Evolutionary conservation across 495 filamentous ascomycete genomes (phyloP), one percentile per base, ranked within the genome.

Genomic region (Mycothermus thermophilus): DNA sequence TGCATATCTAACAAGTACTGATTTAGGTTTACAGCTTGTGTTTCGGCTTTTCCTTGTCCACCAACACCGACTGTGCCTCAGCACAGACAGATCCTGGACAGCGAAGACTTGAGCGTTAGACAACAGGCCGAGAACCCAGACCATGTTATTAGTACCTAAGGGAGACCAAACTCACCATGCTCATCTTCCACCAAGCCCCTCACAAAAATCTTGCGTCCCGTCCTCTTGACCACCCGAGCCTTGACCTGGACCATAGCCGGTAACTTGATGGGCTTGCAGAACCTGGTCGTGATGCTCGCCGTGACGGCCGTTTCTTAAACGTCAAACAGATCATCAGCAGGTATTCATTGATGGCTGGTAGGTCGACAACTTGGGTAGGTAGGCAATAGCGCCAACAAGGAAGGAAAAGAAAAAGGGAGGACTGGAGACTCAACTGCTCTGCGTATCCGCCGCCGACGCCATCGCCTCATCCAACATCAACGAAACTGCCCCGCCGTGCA

Each of bases 401-500:
- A n/a, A n/a, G n/a, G n/a, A n/a, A n/a, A n/a, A n/a, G n/a, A n/a
- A n/a, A n/a, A n/a, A n/a, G n/a, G n/a, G n/a, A n/a, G n/a, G n/a
- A n/a, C n/a, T n/a, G n/a, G 19, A 39, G 14, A 13, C 35, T 35
- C 23, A 23, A 44, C 38, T 3, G 27, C 11, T 22, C 42, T 43
- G 44, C 25, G 35, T 45, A 28, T 43, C 35, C 4, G 45, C 45
- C 24, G 45, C 45, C 1, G 42, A 38, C 9, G 37, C 36, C 48
- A 52, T 48, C 2, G 42, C 29, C 32, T 52, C 48, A 30, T 52
- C 48, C 42, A 52, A 27, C 31, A 52, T 11, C 27, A 44, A 35
- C 16, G 24, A 32, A 31, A 44, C 20, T 33, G 44, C 23, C 1
- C 48, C 48, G 5, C 48, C 48, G 26, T 52, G 48, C 37, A 52